A percentile compares a stretch with the other conserved stretches of the same genome.
phyloP scores from a whole-genome alignment of 305 asterid species.

The Fraxinus xanthoxyloides region DNA sequence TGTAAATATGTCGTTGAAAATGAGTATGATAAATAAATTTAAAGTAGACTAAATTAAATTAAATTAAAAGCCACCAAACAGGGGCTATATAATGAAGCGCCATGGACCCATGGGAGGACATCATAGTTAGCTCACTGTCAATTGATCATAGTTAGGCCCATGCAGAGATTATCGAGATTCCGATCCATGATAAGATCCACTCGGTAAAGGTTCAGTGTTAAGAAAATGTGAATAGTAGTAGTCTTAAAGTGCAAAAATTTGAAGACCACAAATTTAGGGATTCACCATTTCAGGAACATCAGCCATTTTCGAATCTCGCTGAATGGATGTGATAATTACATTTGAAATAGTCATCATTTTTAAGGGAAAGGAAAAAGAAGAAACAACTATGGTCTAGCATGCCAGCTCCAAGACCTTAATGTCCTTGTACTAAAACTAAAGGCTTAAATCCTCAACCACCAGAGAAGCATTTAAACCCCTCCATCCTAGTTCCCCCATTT shows the following conservation, averaged over 20 bases:
- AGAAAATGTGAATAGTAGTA: neutral
- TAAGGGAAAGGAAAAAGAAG: neutral
- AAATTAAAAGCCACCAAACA: neutral
- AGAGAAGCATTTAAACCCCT: neutral
- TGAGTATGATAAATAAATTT: too few species aligned
- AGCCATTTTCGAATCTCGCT: neutral
- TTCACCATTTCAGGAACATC: neutral
- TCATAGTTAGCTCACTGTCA: neutral
- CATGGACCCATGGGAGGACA: neutral
- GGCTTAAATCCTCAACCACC: neutral
- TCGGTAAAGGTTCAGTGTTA: neutral
- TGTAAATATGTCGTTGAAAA: neutral
- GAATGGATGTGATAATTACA: neutral
- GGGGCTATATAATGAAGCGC: neutral
- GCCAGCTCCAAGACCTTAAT: neutral
- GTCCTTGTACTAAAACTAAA: neutral
- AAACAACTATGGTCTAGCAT: neutral
- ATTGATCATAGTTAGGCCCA: neutral
- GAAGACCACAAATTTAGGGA: neutral
- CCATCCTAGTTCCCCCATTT: neutral
- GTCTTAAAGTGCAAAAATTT: neutral
- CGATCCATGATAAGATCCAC: neutral
- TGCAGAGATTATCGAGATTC: neutral
- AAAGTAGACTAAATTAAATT: too few species aligned
- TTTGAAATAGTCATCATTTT: neutral